phyloP scores from a whole-genome alignment of 2,329 filamentous ascomycete species.

The Dactylonectria macrodidyma region DNA sequence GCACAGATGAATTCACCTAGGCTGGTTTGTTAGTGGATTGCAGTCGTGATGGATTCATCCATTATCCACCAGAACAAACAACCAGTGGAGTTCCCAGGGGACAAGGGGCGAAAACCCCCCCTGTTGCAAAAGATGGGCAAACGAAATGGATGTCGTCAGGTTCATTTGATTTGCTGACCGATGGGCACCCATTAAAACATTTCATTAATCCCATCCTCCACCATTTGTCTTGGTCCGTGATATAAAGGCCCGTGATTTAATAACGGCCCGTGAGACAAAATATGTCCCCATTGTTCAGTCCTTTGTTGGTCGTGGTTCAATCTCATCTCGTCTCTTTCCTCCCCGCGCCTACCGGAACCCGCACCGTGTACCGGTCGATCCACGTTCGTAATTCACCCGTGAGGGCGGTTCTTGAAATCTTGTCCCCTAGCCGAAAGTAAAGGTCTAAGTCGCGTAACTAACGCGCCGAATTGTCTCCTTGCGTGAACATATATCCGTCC shows the following conservation, averaged over 20 bases:
- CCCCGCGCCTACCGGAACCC: not conserved
- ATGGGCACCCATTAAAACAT: slow-evolving; percentile 24
- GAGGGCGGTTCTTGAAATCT: no score
- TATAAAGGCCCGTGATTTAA: not conserved
- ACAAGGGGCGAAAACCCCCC: not conserved
- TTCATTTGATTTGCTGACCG: slow-evolving; percentile 14
- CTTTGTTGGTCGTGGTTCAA: not conserved
- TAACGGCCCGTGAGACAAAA: no score
- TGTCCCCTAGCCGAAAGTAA: no score
- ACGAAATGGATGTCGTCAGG: not conserved
- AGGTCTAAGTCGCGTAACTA: no score
- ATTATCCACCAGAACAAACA: not conserved
- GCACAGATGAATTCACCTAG: slow-evolving; percentile 1
- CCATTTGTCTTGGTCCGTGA: not conserved
- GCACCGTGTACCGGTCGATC: not conserved
- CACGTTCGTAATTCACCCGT: no score
- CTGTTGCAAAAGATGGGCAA: not conserved
- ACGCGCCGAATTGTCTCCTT: no score
- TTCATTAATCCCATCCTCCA: slow-evolving; percentile 10
- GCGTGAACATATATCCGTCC: no score
- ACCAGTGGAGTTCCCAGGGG: not conserved
- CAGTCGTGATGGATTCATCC: no score
- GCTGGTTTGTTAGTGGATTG: no score
- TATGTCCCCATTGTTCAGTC: no score
- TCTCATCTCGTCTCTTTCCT: not conserved